A percentile compares a stretch with the other conserved stretches of the same genome.
phyloP scores from a whole-genome alignment of 2,329 filamentous ascomycete genomes.

The Podosphaera xanthii region DNA sequence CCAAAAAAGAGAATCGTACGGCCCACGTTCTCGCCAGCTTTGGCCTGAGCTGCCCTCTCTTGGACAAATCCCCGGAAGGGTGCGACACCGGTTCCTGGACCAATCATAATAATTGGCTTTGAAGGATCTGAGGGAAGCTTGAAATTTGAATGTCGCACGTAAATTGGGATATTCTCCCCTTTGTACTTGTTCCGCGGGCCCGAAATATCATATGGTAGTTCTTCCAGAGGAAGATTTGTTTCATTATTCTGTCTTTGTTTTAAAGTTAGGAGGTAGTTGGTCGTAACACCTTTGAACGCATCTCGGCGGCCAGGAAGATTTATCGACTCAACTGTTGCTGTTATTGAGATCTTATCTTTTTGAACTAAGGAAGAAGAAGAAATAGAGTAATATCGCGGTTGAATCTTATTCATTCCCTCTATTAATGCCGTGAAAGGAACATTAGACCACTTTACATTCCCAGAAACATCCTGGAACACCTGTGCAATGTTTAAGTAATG shows the following conservation, averaged over 20 bases:
- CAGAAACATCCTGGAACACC: constrained; percentile 49
- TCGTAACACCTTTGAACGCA: constrained; percentile 76
- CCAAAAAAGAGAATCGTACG: constrained; percentile 86
- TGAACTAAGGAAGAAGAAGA: constrained; percentile 90
- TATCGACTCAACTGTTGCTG: constrained; percentile 76
- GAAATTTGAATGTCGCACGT: constrained; percentile 96
- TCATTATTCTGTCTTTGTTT: constrained; percentile 95
- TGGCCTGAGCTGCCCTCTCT: constrained; percentile 66
- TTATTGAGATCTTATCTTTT: constrained; percentile 85
- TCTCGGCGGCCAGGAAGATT: constrained; percentile 54
- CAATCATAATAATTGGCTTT: constrained; percentile 88
- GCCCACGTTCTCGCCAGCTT: constrained; percentile 61
- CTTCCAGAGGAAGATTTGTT: constrained; percentile 56
- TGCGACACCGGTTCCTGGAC: constrained; percentile 86
- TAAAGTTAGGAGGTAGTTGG: constrained; percentile 84
- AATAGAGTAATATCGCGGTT: constrained; percentile 97
- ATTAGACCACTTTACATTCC: constrained; percentile 54
- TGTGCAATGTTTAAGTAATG: constrained; percentile 80
- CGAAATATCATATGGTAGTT: constrained; percentile 63
- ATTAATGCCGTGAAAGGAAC: constrained; percentile 90
- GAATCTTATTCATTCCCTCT: constrained; percentile 81
- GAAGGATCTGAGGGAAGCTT: constrained; percentile 89
- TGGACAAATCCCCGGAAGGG: constrained; percentile 92
- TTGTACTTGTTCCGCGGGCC: constrained; percentile 95
- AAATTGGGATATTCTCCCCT: constrained; percentile 81